phyloP scores from a whole-genome alignment of 352 stramenopile genomes.

The Pythium diclinum region DNA sequence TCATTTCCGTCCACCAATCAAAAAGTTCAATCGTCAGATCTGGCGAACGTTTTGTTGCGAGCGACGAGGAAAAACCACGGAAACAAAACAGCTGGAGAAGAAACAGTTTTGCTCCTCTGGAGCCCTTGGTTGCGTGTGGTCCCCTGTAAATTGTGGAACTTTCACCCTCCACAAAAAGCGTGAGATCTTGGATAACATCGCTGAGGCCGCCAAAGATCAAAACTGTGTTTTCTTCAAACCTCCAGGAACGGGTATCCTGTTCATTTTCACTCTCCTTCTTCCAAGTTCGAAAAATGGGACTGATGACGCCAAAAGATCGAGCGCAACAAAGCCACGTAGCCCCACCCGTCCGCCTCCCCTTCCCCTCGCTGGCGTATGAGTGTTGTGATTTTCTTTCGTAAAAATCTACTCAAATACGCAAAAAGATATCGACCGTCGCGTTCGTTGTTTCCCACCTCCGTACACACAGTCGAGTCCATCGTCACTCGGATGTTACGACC shows the following conservation, averaged over 20 bases:
- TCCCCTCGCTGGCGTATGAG: not conserved
- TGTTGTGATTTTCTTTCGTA: not conserved
- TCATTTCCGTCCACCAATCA: not conserved
- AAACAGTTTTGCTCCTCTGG: not conserved
- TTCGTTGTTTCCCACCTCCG: no score
- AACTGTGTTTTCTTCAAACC: not conserved
- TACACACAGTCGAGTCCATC: no score
- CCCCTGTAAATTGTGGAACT: not conserved
- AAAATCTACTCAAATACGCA: no score
- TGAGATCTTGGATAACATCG: not conserved
- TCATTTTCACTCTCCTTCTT: not conserved
- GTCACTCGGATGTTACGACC: no score
- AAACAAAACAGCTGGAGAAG: not conserved
- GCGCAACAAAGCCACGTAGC: not conserved
- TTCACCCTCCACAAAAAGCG: not conserved
- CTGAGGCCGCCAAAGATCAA: not conserved
- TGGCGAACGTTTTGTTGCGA: not conserved
- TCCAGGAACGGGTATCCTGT: no score
- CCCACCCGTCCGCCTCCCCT: not conserved
- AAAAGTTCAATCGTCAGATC: not conserved
- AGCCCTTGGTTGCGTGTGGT: not conserved
- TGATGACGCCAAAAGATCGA: not conserved
- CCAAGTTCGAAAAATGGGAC: not conserved
- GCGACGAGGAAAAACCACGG: not conserved
- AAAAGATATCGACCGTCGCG: no score